Evolutionary conservation across 805 yeast species (phyloP).

Genomic region (Brettanomyces anomalus): DNA sequence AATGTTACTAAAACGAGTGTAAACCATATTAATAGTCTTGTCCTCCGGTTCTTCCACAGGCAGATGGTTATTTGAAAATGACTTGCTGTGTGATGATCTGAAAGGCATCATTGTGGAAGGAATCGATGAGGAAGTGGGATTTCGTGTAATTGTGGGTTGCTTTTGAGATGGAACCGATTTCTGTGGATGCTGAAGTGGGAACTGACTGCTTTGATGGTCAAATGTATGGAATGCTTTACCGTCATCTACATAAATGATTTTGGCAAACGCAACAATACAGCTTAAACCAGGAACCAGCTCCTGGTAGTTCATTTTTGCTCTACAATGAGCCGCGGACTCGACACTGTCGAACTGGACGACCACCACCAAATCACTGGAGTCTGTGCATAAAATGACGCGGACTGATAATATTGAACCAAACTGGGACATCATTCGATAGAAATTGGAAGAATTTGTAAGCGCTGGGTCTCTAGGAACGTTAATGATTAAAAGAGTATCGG

Average conservation of each 20-base stretch:
- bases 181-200: background rate
- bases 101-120: background rate
- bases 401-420: conserved; percentile 58
- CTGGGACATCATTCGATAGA: conserved; percentile 40
- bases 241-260: conserved; percentile 30
- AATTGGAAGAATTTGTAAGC: conserved; percentile 43
- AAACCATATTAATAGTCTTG: conserved; percentile 16
- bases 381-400: conserved; percentile 40
- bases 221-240: background rate
- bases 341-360: conserved; percentile 64
- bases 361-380: conserved; percentile 31
- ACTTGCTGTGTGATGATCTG: background rate
- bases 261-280: conserved; percentile 79
- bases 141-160: background rate
- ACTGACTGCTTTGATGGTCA: background rate
- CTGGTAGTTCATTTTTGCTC: conserved; percentile 68
- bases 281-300: conserved; percentile 75
- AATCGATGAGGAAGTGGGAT: background rate
- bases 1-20: conserved; percentile 11
- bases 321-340: conserved; percentile 73
- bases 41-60: conserved; percentile 2
- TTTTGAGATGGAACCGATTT: background rate
- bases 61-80: background rate
- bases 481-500: conserved; percentile 68
- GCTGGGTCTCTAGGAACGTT: conserved; percentile 52